Conservation (phyloP, 2,329 filamentous ascomycete genomes). For the Cordyceps pruinosa region DNA sequence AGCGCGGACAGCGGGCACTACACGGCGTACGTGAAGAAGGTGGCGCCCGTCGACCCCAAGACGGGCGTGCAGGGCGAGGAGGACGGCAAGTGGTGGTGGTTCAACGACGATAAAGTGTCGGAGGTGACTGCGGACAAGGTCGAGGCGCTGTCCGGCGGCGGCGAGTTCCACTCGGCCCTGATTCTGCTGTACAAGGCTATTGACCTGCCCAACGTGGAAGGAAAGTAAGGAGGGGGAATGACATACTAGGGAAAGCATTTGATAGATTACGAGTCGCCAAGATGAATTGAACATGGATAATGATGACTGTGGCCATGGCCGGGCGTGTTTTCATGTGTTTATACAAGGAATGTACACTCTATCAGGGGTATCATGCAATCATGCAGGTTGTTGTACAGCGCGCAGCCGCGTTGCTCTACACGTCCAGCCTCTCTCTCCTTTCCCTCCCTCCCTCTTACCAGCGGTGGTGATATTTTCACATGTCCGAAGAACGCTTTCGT, state of each 20-base stretch:
- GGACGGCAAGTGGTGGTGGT: constrained; percentile 99
- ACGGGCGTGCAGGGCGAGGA: constrained; percentile 73
- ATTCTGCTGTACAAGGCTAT: constrained; percentile 75
- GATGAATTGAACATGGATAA: constrained; percentile 15
- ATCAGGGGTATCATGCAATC: constrained; percentile 15
- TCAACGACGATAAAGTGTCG: constrained; percentile 95
- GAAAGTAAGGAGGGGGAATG: constrained; percentile 20
- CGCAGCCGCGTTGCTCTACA: background rate
- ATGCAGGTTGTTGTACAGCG: constrained; percentile 1
- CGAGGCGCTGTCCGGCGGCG: constrained; percentile 80
- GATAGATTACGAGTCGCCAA: constrained; percentile 11
- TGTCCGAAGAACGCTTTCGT: too few relatives aligned
- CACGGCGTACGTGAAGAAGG: constrained; percentile 96
- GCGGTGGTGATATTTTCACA: too few relatives aligned
- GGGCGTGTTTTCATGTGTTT: background rate
- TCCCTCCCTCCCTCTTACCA: too few relatives aligned
- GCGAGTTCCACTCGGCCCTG: constrained; percentile 76
- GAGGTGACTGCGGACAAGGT: constrained; percentile 92
- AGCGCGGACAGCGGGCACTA: constrained; percentile 98
- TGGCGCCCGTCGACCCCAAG: constrained; percentile 61
- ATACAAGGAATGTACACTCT: constrained; percentile 15
- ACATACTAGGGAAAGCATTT: background rate
- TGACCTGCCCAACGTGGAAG: constrained; percentile 55
- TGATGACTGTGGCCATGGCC: background rate
- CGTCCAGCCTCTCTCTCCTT: background rate